Evolutionary conservation across 345 rosid species (phyloP).

Genomic region (Clausena lansium): DNA sequence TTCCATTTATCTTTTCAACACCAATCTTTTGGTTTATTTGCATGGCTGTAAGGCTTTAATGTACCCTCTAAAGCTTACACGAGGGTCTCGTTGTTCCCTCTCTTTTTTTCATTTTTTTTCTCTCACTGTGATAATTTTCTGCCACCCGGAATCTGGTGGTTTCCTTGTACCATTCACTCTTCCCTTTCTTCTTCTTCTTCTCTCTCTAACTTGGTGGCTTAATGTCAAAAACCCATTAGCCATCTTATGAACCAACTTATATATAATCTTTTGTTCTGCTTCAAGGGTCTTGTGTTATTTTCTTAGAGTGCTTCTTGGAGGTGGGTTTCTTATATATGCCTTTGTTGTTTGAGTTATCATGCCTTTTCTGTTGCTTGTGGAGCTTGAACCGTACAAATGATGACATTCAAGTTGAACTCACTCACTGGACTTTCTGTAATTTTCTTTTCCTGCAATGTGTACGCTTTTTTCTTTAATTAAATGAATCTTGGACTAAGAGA

Average conservation of each 20-base stretch:
- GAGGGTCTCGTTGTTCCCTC: constrained; percentile 48
- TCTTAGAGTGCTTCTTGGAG: constrained; percentile 20
- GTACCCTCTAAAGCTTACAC: constrained; percentile 57
- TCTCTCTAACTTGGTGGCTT: constrained; percentile 21
- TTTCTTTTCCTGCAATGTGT: constrained; percentile 29
- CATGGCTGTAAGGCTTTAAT: constrained; percentile 60
- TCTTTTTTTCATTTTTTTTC: not conserved
- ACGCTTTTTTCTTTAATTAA: not conserved
- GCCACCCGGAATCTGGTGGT: constrained; percentile 17
- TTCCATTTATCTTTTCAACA: constrained; percentile 23
- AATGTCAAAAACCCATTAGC: constrained; percentile 27
- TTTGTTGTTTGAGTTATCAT: constrained; percentile 15
- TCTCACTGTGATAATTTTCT: constrained; percentile 19
- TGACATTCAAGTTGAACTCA: not conserved
- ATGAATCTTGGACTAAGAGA: not conserved
- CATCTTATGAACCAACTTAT: not conserved
- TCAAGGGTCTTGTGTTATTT: constrained; percentile 21
- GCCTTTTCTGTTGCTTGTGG: not conserved
- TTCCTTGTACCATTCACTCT: constrained; percentile 13
- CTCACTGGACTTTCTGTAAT: not conserved
- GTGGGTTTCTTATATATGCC: constrained; percentile 28
- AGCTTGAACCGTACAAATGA: not conserved
- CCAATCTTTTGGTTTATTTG: constrained; percentile 36
- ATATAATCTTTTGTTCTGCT: constrained; percentile 13
- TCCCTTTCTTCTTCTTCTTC: constrained; percentile 11